Evolutionary conservation across 495 filamentous ascomycete species (phyloP), one percentile per base, ranked within the genome.

Genomic region (Aspergillus baeticus): DNA sequence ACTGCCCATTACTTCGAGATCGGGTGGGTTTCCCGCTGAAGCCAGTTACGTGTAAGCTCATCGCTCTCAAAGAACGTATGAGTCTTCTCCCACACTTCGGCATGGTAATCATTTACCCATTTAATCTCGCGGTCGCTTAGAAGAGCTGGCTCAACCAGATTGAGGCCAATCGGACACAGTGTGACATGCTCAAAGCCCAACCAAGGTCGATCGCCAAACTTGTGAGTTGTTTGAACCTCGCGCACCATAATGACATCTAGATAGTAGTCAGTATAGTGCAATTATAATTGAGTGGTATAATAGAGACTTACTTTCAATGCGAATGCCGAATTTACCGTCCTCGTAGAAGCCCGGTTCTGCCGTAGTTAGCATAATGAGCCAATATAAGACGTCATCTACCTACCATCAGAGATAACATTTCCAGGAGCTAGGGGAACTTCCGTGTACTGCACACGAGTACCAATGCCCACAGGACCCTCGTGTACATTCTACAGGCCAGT

Each of bases 261-360:
- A 49, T 15, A 15, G 7, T 6, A 1, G 44, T 76, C 23, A 72
- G 65, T 49, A 42, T 21, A 17, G 34, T n/a, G 58, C 21, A 13
- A 17, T 36, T 17, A 14, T 23, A 15, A n/a, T 35, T 7, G 13
- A 13, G 21, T 23, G 10, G 8, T 10, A 37, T 21, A n/a, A 4
- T 8, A 5, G 31, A 51, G 22, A 62, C 79, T 65, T 77, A 80
- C 90, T 98, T 74, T 99, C 95, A 63, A 97, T 98, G 29, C 95
- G 89, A 64, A 99, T 96, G n/a, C 95, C 95, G 65, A 95, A 99
- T 10, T 86, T 86, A 42, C 92, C 95, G 63, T 99, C 95, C 72
- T 98, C 95, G 73, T 99, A 99, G 75, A 92, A 99, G 29, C 95
- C 95, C 13, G 94, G 95, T 69, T 99, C 92, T 83, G 56, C n/a